phyloP scores from a whole-genome alignment of 306 rosid species.

The Phaseolus lunatus region DNA sequence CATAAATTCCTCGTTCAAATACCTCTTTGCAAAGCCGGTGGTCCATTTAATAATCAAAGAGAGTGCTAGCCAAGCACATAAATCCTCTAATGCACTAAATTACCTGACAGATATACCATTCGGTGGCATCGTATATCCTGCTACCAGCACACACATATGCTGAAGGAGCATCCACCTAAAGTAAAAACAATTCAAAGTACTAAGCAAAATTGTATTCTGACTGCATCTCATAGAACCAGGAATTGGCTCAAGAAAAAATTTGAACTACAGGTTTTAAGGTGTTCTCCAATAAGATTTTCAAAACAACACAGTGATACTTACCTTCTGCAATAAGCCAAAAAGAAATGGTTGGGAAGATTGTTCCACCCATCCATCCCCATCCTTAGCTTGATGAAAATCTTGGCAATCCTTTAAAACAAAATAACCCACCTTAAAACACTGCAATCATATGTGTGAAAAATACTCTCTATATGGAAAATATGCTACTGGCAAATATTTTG shows the following conservation, averaged over 20 bases:
- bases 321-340: conserved; percentile 96
- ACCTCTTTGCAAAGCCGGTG: neutral
- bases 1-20: conserved; percentile 2
- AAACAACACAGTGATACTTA: conserved; percentile 42
- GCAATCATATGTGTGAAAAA: conserved; percentile 29
- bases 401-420: conserved; percentile 80
- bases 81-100: conserved; percentile 33
- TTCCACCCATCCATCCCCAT: conserved; percentile 99
- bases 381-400: conserved; percentile 96
- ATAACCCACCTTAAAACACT: conserved; percentile 42
- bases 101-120: conserved; percentile 99
- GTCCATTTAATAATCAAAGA: conserved; percentile 23
- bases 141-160: conserved; percentile 94
- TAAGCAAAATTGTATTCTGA: conserved; percentile 36
- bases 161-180: conserved; percentile 78
- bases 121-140: conserved; percentile 89
- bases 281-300: conserved; percentile 20
- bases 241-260: conserved; percentile 24
- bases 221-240: conserved; percentile 8
- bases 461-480: conserved; percentile 20
- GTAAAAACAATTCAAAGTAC: conserved; percentile 35
- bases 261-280: conserved; percentile 14
- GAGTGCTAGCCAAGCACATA: neutral
- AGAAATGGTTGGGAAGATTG: conserved; percentile 91
- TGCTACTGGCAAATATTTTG: conserved; percentile 30